A percentile compares a stretch with the other conserved stretches of the same genome.
Conservation (phyloP, 2,329 filamentous ascomycete species). For the Microdochium paspali region DNA sequence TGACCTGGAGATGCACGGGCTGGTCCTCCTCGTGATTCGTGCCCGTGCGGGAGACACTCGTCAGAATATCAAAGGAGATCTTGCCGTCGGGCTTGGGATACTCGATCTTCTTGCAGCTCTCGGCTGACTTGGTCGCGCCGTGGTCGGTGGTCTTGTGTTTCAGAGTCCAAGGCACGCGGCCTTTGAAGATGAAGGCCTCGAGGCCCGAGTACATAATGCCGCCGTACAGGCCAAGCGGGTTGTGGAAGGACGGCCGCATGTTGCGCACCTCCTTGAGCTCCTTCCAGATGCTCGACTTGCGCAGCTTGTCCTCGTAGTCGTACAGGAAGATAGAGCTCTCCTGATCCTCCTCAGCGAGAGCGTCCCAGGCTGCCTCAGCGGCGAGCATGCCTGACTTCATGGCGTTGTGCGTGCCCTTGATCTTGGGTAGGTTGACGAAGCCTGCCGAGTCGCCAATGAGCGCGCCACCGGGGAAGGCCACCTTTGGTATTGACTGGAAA, state of each 20-base stretch:
- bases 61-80: conserved; percentile 92
- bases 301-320: conserved; percentile 84
- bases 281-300: conserved; percentile 82
- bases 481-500: conserved; percentile 95
- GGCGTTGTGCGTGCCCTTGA: conserved; percentile 96
- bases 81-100: conserved; percentile 96
- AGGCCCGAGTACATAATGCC: conserved; percentile 88
- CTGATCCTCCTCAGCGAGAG: conserved; percentile 47
- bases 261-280: conserved; percentile 94
- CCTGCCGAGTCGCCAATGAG: conserved; percentile 94
- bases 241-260: conserved; percentile 93
- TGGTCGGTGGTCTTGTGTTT: conserved; percentile 75
- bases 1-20: conserved; percentile 88
- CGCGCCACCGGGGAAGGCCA: conserved; percentile 90
- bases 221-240: conserved; percentile 76
- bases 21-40: conserved; percentile 99
- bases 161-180: conserved; percentile 83
- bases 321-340: conserved; percentile 85
- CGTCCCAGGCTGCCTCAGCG: conserved; percentile 79
- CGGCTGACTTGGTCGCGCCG: conserved; percentile 69
- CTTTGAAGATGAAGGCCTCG: conserved; percentile 80
- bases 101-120: conserved; percentile 78
- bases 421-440: conserved; percentile 95
- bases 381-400: conserved; percentile 98
- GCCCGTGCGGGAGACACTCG: conserved; percentile 86